Base-by-base conservation (phyloP, 352 stramenopile genomes). In the Pythium phragmiticola region DNA sequence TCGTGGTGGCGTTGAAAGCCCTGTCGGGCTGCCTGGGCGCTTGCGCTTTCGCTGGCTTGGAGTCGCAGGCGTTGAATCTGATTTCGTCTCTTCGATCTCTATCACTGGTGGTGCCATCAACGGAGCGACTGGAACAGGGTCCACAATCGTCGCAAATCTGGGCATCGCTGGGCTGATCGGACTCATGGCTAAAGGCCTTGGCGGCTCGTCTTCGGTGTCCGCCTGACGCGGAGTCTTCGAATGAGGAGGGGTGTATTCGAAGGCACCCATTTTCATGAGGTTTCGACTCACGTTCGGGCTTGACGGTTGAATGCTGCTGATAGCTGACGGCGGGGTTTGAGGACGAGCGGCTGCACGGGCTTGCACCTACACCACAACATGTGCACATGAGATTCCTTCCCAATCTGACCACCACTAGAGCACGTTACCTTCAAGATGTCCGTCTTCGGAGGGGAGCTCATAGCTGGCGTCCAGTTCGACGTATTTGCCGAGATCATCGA, bases 211-310 rank as follows among this genome's bases (percentile, higher is more conserved):
- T n/a, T 30, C 39, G 79, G 64, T 7, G 36, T 57, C 53, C 72
- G 65, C n/a, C 72, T 69, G 16, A 6, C 37, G 52, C 17, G 70
- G 58, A 36, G 69, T 81, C 21, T 72, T 71, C 3, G 47, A 62
- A 26, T 61, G 80, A 19, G 77, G 78, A 41, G 84, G 84, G 11
- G 84, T 89, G 60, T 80, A 87, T 63, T 91, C 84, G 28, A 93
- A 93, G 5, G 78, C 84, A 42, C 84, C 84, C 60, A 89, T 78
- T 53, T 92, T 89, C 81, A 91, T 90, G 30, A 93, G 62, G 64
- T 93, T 89, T 33, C 82, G 87, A 68, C 73, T 93, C 45, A 93
- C 76, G 16, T 71, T 72, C 7, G 84, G 84, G 39, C 79, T 91
- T 33, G 67, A 76, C 7, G 57, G 66, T n/a, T 76, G 75, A 36